phyloP scores from a whole-genome alignment of 208 protist genomes.

The Leptomonas seymouri region DNA sequence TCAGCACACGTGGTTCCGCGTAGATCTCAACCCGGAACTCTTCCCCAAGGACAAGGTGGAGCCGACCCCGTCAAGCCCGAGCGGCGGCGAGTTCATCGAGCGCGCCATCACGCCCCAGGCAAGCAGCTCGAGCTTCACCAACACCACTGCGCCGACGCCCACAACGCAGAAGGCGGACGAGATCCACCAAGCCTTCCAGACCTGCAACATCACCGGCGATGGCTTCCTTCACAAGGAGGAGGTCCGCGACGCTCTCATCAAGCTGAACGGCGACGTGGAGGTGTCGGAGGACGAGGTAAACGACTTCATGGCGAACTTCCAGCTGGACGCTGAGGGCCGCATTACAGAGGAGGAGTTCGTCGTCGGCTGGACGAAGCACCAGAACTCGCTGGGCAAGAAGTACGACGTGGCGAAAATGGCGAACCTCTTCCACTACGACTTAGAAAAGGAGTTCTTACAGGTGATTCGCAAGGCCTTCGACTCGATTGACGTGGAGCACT shows the following conservation, averaged over 20 bases:
- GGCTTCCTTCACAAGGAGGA: slow-evolving; percentile 81
- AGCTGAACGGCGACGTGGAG: slow-evolving; percentile 70
- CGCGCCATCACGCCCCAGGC: slow-evolving; percentile 57
- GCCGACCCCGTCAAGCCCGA: slow-evolving; percentile 39
- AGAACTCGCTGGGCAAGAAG: slow-evolving; percentile 80
- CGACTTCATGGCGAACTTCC: slow-evolving; percentile 84
- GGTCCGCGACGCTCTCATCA: slow-evolving; percentile 89
- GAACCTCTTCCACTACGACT: slow-evolving; percentile 84
- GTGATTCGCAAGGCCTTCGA: slow-evolving; percentile 85
- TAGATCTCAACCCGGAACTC: slow-evolving; percentile 61
- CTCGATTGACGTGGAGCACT: slow-evolving; percentile 77
- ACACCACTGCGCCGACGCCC: slow-evolving; percentile 30
- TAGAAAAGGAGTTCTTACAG: slow-evolving; percentile 82
- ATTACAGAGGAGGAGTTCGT: slow-evolving; percentile 91
- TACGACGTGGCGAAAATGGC: slow-evolving; percentile 79
- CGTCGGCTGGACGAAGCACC: slow-evolving; percentile 77
- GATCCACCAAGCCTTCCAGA: slow-evolving; percentile 76
- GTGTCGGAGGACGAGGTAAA: slow-evolving; percentile 76
- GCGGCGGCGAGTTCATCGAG: slow-evolving; percentile 65
- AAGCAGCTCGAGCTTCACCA: slow-evolving; percentile 26
- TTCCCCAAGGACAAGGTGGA: slow-evolving; percentile 57
- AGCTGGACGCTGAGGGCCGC: slow-evolving; percentile 63
- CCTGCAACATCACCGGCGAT: slow-evolving; percentile 77
- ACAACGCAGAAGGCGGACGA: slow-evolving; percentile 46
- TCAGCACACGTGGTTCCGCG: slow-evolving; percentile 82